These are phyloP conservation scores for Penicillium sp. DNA, from an alignment of 2,329 filamentous ascomycete species.

Conservation along the genomic window DNA sequence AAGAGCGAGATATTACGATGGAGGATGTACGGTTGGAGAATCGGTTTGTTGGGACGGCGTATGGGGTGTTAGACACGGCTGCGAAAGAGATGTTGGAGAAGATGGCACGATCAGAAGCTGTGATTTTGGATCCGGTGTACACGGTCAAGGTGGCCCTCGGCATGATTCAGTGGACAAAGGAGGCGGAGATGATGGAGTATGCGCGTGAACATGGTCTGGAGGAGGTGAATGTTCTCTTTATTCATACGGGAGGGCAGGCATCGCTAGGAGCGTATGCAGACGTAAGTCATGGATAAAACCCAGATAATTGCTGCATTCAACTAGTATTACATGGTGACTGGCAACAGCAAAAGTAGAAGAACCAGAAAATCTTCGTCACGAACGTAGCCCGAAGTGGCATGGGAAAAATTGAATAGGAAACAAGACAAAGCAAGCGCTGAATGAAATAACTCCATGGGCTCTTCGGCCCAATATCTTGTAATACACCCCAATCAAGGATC, in stretches of 20 bases:
- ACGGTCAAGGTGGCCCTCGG: conserved; percentile 32
- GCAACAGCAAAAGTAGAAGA: conserved; percentile 14
- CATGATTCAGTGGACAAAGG: conserved; percentile 23
- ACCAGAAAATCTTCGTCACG: conserved; percentile 14
- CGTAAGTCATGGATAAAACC: neutral
- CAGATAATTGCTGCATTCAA: conserved; percentile 20
- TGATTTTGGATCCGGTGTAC: conserved; percentile 35
- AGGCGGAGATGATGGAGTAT: conserved; percentile 18
- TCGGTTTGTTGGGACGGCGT: conserved; percentile 29
- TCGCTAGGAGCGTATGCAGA: conserved; percentile 19
- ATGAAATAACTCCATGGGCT: conserved; percentile 18
- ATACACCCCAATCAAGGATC: conserved; percentile 17
- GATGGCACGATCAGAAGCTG: conserved; percentile 26
- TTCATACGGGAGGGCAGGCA: conserved; percentile 36
- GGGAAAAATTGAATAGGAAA: conserved; percentile 11
- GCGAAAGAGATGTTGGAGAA: conserved; percentile 19
- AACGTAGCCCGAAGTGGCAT: conserved; percentile 19
- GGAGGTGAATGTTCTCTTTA: conserved; percentile 32
- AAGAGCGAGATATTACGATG: conserved; percentile 21
- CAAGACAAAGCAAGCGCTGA: conserved; percentile 13
- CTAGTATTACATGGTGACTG: conserved; percentile 27
- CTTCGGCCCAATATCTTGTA: conserved; percentile 18
- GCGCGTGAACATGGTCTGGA: conserved; percentile 4
- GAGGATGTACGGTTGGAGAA: conserved; percentile 31
- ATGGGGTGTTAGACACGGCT: conserved; percentile 29